Evolutionary conservation across 257 asterid species (phyloP), one percentile per base, ranked within the genome.

Genomic region (Lithospermum erythrorhizon): DNA sequence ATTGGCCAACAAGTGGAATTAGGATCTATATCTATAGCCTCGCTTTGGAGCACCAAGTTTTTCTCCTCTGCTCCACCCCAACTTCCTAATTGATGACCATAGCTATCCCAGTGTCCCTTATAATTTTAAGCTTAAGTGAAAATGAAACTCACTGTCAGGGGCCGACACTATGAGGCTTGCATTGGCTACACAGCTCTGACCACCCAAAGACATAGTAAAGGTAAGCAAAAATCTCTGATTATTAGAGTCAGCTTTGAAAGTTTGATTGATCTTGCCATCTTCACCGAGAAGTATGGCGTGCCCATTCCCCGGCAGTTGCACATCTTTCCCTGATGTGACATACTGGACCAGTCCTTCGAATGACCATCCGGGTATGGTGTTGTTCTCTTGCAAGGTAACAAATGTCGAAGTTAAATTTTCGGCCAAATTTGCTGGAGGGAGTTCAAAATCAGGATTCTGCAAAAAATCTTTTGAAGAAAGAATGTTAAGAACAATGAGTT

Each of bases 161-260:
- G 83, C 85, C 2, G 85, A 83, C 35, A 83, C 72, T 41, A 83
- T 73, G 32, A 85, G 83, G 71, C 87, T 82, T 25, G 72, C 82
- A 72, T 78, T 82, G 56, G 63, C 62, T 53, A 60, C 53, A 73
- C 91, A 81, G 60, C 69, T 70, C 47, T 51, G 66, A 16, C 65
- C 74, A n/a, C 75, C 75, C n/a, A 71, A 65, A 11, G 67, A 64
- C 66, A 78, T 54, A 37, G 76, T 61, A 71, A 84, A 84, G 32
- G 84, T 78, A 49, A 84, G 71, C 73, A 82, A 61, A 73, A 76
- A 82, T 41, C 68, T 62, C 57, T 25, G 62, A 51, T 41, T 48
- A 21, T 27, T 72, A 1, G 84, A 79, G 20, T 49, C 71, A 18
- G 86, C 81, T 45, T 64, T 70, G 48, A 81, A 87, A 13, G 87